These are phyloP conservation scores for Ceratocystis papillata DNA, from an alignment of 2,329 filamentous ascomycete species.

Conservation along the genomic window DNA sequence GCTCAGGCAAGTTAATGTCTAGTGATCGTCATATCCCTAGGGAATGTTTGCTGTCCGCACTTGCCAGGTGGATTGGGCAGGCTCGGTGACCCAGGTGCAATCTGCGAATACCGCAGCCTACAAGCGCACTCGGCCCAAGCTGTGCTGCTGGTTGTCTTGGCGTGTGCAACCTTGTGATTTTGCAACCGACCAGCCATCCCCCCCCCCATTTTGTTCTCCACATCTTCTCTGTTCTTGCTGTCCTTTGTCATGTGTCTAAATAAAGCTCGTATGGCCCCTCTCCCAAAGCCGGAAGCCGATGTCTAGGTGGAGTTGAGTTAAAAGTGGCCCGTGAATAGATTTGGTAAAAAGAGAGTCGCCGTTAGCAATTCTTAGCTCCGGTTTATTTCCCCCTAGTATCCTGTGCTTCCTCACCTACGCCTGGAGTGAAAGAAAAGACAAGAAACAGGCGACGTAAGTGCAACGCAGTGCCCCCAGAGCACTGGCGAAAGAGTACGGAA, in stretches of 20 bases:
- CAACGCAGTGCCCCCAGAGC: neutral
- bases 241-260: slow-evolving; percentile 3
- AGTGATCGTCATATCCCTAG: neutral
- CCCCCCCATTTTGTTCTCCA: no score
- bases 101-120: neutral
- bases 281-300: neutral
- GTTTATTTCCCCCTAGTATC: neutral
- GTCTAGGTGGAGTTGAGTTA: neutral
- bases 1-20: neutral
- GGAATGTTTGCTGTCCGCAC: neutral
- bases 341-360: neutral
- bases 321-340: no score
- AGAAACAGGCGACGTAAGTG: neutral
- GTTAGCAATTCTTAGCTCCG: neutral
- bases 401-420: neutral
- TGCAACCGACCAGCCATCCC: neutral
- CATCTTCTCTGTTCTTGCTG: neutral
- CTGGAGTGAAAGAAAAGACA: neutral
- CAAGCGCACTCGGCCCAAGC: neutral
- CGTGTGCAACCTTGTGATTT: neutral
- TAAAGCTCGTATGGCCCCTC: neutral
- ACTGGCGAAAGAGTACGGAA: neutral
- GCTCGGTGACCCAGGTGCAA: neutral
- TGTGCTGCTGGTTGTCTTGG: neutral
- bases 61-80: neutral